Percentiles rank a stretch among this genome's conserved stretches.
These are phyloP conservation scores for Oryza longistaminata DNA, from an alignment of 176 grass and related monocot species.

Conservation along the genomic window DNA sequence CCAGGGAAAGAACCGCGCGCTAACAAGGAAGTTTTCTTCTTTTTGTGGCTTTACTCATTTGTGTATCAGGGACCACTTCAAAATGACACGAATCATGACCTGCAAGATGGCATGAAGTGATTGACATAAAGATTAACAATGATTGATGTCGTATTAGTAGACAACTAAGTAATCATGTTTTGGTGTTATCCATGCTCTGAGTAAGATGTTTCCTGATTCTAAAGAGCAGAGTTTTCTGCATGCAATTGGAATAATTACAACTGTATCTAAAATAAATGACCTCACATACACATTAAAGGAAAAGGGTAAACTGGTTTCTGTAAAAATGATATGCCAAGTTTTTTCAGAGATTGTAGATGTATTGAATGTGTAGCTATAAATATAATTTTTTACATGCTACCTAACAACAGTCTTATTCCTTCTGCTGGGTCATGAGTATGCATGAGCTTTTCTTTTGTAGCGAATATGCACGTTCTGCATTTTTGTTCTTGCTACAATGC, in stretches of 20 bases:
- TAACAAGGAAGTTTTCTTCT: neutral
- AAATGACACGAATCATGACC: constrained; percentile 57
- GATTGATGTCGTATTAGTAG: neutral
- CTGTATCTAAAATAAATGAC: neutral
- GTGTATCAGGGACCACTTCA: constrained; percentile 39
- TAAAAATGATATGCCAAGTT: neutral
- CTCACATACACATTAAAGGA: neutral
- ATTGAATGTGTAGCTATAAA: neutral
- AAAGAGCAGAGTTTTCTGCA: neutral
- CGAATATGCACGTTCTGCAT: neutral
- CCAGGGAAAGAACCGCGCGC: neutral
- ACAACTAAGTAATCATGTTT: neutral
- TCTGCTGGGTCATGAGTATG: neutral
- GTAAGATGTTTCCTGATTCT: neutral
- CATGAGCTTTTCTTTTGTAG: neutral
- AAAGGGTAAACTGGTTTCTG: neutral
- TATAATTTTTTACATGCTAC: neutral
- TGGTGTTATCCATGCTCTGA: neutral
- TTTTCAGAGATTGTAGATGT: neutral
- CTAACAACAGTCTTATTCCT: neutral
- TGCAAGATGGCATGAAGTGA: constrained; percentile 40
- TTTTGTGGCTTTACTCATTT: neutral
- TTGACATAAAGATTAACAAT: neutral
- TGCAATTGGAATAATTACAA: neutral
- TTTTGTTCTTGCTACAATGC: constrained; percentile 13